Base-by-base conservation (phyloP, 345 rosid genomes). In the Ricinus communis region DNA sequence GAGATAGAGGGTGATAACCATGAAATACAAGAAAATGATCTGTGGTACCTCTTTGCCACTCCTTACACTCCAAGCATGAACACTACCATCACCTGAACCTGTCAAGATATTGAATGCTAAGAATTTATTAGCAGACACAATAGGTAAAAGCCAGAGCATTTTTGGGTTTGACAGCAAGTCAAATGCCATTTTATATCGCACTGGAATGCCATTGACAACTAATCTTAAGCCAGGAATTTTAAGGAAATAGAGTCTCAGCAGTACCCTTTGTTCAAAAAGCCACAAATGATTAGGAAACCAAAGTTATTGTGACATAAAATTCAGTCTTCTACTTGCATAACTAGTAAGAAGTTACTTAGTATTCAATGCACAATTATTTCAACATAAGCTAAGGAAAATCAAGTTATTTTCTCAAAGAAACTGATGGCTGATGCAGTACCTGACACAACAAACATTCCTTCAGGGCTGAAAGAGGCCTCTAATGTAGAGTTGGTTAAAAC, bases 391-490 rank as follows among this genome's bases (percentile, higher is more conserved):
- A n/a, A n/a, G n/a, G n/a, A n/a, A n/a, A n/a, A n/a, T n/a, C n/a
- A n/a, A n/a, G n/a, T n/a, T 25, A 38, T 33, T 54, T 7, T 28
- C 25, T 27, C 12, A 59, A 66, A 56, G 46, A 21, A 76, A 51
- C n/a, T 72, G 28, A 38, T 51, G 45, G 30, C 66, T 71, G 67
- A 47, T 22, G 54, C 36, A 8, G 22, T 85, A 92, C 99, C 97
- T 85, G 97, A 85, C 66, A 90, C 76, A 61, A 95, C 97, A 85
- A 84, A 92, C 89, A 82, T 87, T 74, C 97, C 99, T 62, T 95
- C 97, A 4, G 99, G 99, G 77, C 97, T 92, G 80, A 95, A 95
- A 70, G 97, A 86, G 73, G 99, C 97, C 77, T 95, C 97, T 79
- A 95, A 74, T 25, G 99, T 95, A 61, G 87, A 86, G 82, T 87